These are phyloP conservation scores for Kregervanrija fluxuum DNA, from an alignment of 805 yeast genomes.

Conservation along the genomic window DNA sequence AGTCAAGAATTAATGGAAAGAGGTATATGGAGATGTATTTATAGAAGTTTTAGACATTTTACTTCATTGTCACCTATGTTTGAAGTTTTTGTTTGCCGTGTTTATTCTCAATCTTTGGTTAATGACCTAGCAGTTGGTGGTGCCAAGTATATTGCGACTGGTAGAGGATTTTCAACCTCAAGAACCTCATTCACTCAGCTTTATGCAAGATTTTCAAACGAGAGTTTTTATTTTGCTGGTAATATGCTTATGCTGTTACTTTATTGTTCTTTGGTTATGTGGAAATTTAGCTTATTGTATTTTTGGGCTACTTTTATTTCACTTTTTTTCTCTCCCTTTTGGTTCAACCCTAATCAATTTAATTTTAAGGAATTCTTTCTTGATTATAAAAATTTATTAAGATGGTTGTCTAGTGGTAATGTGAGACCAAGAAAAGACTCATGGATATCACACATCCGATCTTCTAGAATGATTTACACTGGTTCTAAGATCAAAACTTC, in stretches of 20 bases:
- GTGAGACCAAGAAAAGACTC: conserved; percentile 27
- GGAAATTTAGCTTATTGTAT: conserved; percentile 54
- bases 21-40: conserved; percentile 63
- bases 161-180: conserved; percentile 74
- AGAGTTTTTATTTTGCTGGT: conserved; percentile 60
- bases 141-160: conserved; percentile 76
- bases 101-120: conserved; percentile 62
- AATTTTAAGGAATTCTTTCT: conserved; percentile 61
- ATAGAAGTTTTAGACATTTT: conserved; percentile 59
- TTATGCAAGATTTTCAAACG: conserved; percentile 63
- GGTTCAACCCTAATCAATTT: conserved; percentile 75
- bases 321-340: conserved; percentile 61
- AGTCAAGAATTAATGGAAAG: conserved; percentile 74
- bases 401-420: conserved; percentile 48
- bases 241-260: conserved; percentile 43
- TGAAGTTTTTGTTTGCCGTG: conserved; percentile 72
- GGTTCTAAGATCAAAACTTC: conserved; percentile 45
- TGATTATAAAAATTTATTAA: conserved; percentile 52
- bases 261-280: conserved; percentile 53
- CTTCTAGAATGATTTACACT: conserved; percentile 45
- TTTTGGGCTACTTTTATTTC: conserved; percentile 69
- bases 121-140: conserved; percentile 72
- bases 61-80: conserved; percentile 68
- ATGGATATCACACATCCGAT: conserved; percentile 44
- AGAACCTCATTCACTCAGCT: conserved; percentile 59